These are phyloP conservation scores for Pythium sukuiense DNA, from an alignment of 352 stramenopile genomes.

Conservation along the genomic window DNA sequence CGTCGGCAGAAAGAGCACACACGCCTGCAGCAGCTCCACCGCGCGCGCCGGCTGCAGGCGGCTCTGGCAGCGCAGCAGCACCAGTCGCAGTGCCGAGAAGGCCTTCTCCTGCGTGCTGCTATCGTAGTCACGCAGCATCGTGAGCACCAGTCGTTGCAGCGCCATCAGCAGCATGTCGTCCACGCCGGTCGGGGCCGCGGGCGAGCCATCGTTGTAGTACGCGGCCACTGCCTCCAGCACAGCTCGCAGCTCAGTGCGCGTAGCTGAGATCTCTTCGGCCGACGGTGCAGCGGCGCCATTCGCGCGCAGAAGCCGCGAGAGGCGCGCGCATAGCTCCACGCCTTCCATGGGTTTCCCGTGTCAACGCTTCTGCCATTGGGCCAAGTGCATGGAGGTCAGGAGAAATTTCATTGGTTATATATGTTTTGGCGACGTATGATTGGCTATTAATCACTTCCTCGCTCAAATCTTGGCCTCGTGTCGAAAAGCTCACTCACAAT, in stretches of 20 bases:
- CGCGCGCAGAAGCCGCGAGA: conserved; percentile 56
- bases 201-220: conserved; percentile 33
- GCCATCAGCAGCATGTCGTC: conserved; percentile 69
- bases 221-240: conserved; percentile 28
- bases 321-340: conserved; percentile 60
- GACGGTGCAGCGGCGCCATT: neutral
- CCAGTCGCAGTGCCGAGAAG: conserved; percentile 32
- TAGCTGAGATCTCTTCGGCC: conserved; percentile 18
- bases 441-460: conserved; percentile 13
- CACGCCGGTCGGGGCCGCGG: conserved; percentile 36
- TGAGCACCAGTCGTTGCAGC: conserved; percentile 55
- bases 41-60: conserved; percentile 7
- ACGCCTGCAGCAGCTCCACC: conserved; percentile 46
- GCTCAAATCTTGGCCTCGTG: neutral
- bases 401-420: conserved; percentile 5
- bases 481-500: neutral
- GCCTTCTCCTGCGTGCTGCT: conserved; percentile 32
- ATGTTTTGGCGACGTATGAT: conserved; percentile 1
- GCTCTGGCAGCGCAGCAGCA: conserved; percentile 36
- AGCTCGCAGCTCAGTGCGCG: conserved; percentile 23
- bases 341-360: conserved; percentile 31
- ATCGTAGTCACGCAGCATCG: conserved; percentile 30
- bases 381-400: neutral
- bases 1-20: conserved; percentile 54
- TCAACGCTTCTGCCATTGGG: neutral